Conservation (phyloP, 1,284 basidiomycete genomes). For the Coniophora puteana region DNA sequence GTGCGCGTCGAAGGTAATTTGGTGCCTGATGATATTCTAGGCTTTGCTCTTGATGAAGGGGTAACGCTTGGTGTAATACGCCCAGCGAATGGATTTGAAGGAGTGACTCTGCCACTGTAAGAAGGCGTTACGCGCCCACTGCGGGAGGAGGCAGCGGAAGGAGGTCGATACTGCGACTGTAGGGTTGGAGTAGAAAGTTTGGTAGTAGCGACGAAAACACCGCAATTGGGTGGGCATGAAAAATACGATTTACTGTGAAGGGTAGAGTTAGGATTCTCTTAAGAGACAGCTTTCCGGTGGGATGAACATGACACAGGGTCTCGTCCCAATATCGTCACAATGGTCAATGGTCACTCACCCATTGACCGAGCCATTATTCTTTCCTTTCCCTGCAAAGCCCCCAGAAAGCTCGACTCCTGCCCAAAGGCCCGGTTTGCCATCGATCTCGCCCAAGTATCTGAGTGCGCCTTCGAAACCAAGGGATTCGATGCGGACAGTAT, state of each 20-base stretch:
- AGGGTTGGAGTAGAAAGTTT: slow-evolving; percentile 80
- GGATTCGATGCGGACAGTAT: slow-evolving; percentile 80
- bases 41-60: slow-evolving; percentile 29
- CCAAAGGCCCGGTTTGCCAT: slow-evolving; percentile 85
- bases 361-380: slow-evolving; percentile 89
- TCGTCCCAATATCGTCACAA: neutral
- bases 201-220: slow-evolving; percentile 83
- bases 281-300: slow-evolving; percentile 8
- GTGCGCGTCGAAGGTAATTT: slow-evolving; percentile 21
- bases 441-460: slow-evolving; percentile 77
- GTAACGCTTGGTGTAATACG: slow-evolving; percentile 38
- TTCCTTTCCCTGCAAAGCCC: slow-evolving; percentile 88
- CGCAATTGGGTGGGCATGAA: slow-evolving; percentile 78
- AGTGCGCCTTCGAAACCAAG: slow-evolving; percentile 83
- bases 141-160: slow-evolving; percentile 77
- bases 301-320: neutral
- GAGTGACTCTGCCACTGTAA: slow-evolving; percentile 38
- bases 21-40: slow-evolving; percentile 16
- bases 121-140: slow-evolving; percentile 56
- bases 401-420: slow-evolving; percentile 88
- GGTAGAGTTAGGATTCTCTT: too few relatives aligned
- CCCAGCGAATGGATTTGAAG: slow-evolving; percentile 39
- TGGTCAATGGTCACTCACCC: slow-evolving; percentile 55
- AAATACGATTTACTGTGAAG: slow-evolving; percentile 80
- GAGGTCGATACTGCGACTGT: slow-evolving; percentile 58